Evolutionary conservation across 805 yeast species (phyloP).

Genomic region (Tetrapisispora namnaoensis): DNA sequence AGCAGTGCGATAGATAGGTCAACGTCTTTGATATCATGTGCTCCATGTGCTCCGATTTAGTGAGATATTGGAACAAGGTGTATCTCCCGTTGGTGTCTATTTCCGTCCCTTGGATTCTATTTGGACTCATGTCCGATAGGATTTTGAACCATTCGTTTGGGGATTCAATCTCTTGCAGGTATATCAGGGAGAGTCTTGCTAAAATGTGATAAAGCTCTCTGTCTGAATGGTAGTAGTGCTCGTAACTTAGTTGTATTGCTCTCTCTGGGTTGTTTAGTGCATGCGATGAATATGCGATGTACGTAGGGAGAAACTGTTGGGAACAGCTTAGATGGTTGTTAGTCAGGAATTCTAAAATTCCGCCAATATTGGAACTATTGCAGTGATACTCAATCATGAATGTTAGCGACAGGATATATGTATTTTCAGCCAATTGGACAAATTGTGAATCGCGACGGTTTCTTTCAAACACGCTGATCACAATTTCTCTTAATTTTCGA

Average conservation of each 20-base stretch:
- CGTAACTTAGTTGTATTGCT: neutral
- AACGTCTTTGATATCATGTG: slow-evolving; percentile 10
- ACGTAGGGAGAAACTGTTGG: neutral
- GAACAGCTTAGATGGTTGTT: neutral
- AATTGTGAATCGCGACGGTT: slow-evolving; percentile 9
- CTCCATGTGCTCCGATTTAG: slow-evolving; percentile 7
- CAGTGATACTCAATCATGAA: slow-evolving; percentile 1
- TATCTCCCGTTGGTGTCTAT: too few relatives aligned
- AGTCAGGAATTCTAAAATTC: neutral
- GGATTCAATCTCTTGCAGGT: slow-evolving; percentile 1
- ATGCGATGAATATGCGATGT: slow-evolving; percentile 14
- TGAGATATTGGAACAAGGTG: slow-evolving; percentile 8
- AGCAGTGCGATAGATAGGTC: neutral
- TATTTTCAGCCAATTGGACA: slow-evolving; percentile 8
- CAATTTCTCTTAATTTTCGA: slow-evolving; percentile 19
- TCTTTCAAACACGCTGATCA: slow-evolving; percentile 12
- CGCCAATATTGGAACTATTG: neutral
- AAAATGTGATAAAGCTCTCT: neutral
- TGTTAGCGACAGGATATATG: slow-evolving; percentile 13
- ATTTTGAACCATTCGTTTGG: slow-evolving; percentile 12
- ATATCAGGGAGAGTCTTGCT: neutral
- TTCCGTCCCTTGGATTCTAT: too few relatives aligned
- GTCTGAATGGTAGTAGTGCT: neutral
- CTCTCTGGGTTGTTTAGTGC: slow-evolving; percentile 11
- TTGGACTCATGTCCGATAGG: neutral